Conservation (phyloP, 2,329 filamentous ascomycete species). For the Fusarium aywerte region DNA sequence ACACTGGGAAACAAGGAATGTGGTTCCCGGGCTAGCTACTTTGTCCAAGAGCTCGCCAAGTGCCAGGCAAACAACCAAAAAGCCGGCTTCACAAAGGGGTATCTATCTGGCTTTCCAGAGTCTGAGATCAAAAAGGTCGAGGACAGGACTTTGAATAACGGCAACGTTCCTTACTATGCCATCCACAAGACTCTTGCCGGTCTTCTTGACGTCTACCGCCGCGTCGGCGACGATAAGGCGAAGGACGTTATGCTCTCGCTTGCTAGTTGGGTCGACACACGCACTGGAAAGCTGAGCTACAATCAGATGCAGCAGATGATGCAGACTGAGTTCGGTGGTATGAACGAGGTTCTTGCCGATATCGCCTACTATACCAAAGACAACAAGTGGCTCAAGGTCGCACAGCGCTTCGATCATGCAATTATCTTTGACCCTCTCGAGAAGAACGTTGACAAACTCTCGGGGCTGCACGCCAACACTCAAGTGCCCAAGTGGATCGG, state of each 20-base stretch:
- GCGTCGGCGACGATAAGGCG: conserved; percentile 56
- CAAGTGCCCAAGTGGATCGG: conserved; percentile 66
- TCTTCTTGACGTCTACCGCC: conserved; percentile 61
- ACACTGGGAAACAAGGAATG: conserved; percentile 56
- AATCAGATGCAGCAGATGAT: conserved; percentile 60
- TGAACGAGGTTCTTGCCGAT: conserved; percentile 63
- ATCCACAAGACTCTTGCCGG: conserved; percentile 66
- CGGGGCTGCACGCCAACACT: conserved; percentile 64
- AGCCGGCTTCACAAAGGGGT: conserved; percentile 57
- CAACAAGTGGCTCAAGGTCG: conserved; percentile 57
- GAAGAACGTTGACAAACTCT: conserved; percentile 56
- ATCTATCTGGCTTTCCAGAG: conserved; percentile 64
- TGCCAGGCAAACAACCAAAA: conserved; percentile 62
- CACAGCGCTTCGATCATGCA: conserved; percentile 62
- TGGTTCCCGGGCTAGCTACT: conserved; percentile 57
- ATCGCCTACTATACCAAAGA: conserved; percentile 60
- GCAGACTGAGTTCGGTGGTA: conserved; percentile 63
- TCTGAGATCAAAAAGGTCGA: conserved; percentile 60
- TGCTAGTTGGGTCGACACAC: conserved; percentile 60
- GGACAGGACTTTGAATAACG: conserved; percentile 55
- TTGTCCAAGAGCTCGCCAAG: conserved; percentile 60
- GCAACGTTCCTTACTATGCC: conserved; percentile 65
- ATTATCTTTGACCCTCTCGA: conserved; percentile 60
- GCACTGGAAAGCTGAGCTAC: conserved; percentile 56
- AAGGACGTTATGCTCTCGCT: conserved; percentile 57